phyloP scores from a whole-genome alignment of 305 asterid species.

The Nicotiana rustica region DNA sequence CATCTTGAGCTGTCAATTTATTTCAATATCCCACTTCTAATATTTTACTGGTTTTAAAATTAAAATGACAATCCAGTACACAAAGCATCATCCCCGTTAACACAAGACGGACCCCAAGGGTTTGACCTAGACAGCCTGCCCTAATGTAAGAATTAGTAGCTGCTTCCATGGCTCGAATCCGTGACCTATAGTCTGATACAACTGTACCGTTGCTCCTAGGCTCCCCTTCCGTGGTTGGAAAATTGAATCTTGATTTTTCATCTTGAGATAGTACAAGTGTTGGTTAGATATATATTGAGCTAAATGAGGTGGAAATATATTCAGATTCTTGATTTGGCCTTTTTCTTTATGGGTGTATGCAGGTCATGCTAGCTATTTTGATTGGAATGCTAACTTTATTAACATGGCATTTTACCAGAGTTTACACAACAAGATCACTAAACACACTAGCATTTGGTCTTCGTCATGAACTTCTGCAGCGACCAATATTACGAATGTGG shows the following conservation, averaged over 20 bases:
- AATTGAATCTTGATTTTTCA: constrained; percentile 26
- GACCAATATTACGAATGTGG: constrained; percentile 92
- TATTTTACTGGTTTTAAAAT: too few species aligned
- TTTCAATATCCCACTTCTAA: not conserved
- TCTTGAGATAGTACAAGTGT: constrained; percentile 15
- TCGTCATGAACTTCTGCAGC: constrained; percentile 84
- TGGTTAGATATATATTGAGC: not conserved
- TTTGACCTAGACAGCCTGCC: too few species aligned
- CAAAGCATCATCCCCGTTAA: too few species aligned
- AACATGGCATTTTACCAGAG: constrained; percentile 94
- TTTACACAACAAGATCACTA: constrained; percentile 74
- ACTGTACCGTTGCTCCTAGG: too few species aligned
- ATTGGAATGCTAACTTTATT: constrained; percentile 82
- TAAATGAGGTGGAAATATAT: constrained; percentile 23
- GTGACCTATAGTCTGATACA: too few species aligned
- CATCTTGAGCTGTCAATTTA: constrained; percentile 14
- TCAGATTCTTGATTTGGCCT: constrained; percentile 15
- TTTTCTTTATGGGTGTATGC: constrained; percentile 44
- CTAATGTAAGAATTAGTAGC: too few species aligned
- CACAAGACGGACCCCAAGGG: too few species aligned
- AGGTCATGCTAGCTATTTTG: constrained; percentile 89
- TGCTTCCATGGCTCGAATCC: too few species aligned
- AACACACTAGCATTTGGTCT: constrained; percentile 83
- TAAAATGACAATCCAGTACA: too few species aligned
- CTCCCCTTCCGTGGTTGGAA: not conserved